phyloP scores from a whole-genome alignment of 2,329 filamentous ascomycete genomes.

The Lithohypha guttulata region DNA sequence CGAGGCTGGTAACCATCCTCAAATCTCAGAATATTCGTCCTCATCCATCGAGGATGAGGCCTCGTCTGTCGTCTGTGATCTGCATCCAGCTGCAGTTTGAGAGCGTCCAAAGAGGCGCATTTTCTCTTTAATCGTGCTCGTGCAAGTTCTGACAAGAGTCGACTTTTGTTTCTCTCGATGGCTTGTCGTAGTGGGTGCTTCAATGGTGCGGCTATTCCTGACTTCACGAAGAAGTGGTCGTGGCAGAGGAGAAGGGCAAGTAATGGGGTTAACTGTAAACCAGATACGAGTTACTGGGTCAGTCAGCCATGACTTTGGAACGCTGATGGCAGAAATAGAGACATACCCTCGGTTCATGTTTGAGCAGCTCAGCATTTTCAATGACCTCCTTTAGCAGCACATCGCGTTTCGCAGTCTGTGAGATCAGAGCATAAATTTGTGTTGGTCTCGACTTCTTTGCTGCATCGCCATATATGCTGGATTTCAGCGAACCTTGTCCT shows the following conservation, averaged over 20 bases:
- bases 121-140: conserved; percentile 64
- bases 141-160: conserved; percentile 72
- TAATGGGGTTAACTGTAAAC: conserved; percentile 60
- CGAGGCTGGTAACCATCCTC: conserved; percentile 61
- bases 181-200: conserved; percentile 66
- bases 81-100: conserved; percentile 35
- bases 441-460: conserved; percentile 64
- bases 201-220: conserved; percentile 69
- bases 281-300: conserved; percentile 25
- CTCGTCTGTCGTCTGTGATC: conserved; percentile 33
- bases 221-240: conserved; percentile 71
- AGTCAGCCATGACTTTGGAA: conserved; percentile 25
- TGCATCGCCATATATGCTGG: conserved; percentile 63
- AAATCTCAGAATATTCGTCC: conserved; percentile 69
- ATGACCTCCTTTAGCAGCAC: conserved; percentile 77
- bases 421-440: conserved; percentile 76
- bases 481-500: conserved; percentile 70
- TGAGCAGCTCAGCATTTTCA: conserved; percentile 64
- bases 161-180: conserved; percentile 69
- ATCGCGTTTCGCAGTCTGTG: conserved; percentile 88
- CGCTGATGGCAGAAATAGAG: neutral
- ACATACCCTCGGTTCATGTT: conserved; percentile 71
- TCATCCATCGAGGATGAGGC: conserved; percentile 77
- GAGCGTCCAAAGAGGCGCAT: conserved; percentile 54
- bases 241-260: conserved; percentile 75